Conservation (phyloP, 768 basidiomycete species). For the Rhizopogon sp. region DNA sequence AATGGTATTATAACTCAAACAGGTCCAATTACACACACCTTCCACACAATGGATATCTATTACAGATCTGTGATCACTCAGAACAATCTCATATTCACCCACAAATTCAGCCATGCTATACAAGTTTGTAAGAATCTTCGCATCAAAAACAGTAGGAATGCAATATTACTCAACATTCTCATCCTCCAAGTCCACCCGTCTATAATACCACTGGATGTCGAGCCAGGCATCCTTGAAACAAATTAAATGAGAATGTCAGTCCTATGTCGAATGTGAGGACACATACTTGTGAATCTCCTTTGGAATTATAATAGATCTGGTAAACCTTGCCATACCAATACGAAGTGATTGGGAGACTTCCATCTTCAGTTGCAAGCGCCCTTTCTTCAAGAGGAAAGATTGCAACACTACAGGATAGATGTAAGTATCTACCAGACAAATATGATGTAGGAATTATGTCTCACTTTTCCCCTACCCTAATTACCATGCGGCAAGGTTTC, state of each 20-base stretch:
- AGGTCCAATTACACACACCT: not conserved
- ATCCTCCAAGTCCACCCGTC: not conserved
- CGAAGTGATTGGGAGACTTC: not conserved
- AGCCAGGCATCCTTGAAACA: not conserved
- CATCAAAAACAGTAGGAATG: not conserved
- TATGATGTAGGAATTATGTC: not conserved
- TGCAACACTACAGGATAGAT: not conserved
- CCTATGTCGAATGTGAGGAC: not conserved
- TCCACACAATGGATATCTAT: not conserved
- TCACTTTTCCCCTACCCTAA: not conserved
- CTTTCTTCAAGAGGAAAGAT: not conserved
- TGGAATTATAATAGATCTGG: not conserved
- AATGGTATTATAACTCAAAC: not conserved
- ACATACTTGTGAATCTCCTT: not conserved
- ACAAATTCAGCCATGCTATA: not conserved
- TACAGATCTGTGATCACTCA: not conserved
- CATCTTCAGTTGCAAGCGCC: not conserved
- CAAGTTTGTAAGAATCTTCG: not conserved
- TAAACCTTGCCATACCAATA: not conserved
- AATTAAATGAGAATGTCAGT: not conserved
- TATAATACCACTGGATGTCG: not conserved
- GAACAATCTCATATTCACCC: not conserved
- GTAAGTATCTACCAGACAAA: not conserved
- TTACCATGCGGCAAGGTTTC: not conserved
- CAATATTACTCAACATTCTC: not conserved